Percentiles rank a stretch among this genome's conserved stretches.
These are phyloP conservation scores for Phaffomyces opuntiae DNA, from an alignment of 805 yeast species.

Conservation along the genomic window DNA sequence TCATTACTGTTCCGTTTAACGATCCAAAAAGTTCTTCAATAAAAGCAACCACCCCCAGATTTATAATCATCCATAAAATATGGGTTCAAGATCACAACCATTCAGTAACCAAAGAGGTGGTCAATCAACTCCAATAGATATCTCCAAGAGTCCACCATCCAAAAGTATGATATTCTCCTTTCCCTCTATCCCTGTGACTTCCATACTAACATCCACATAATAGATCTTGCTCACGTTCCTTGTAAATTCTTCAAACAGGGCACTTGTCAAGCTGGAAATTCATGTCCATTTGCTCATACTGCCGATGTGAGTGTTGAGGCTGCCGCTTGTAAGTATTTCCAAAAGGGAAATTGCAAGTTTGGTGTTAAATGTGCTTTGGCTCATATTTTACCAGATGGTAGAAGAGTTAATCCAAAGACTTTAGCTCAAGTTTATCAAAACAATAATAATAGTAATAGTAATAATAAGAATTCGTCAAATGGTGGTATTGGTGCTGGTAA, in stretches of 20 bases:
- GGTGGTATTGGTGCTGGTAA: no score
- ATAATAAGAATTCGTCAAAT: no score
- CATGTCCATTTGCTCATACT: conserved; percentile 89
- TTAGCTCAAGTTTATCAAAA: conserved; percentile 26
- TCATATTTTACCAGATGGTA: conserved; percentile 83
- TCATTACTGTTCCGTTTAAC: no score
- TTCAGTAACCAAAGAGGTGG: not conserved
- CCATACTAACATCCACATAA: conserved; percentile 3
- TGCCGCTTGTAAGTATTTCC: conserved; percentile 85
- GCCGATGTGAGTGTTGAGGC: conserved; percentile 40
- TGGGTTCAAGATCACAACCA: conserved; percentile 3
- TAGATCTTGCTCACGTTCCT: conserved; percentile 87
- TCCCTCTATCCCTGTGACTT: not conserved
- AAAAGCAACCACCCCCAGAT: not conserved
- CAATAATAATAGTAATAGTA: not conserved
- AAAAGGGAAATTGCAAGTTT: conserved; percentile 94
- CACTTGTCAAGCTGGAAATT: conserved; percentile 86
- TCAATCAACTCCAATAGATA: conserved; percentile 11
- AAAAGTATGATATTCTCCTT: conserved; percentile 16
- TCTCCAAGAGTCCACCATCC: conserved; percentile 20
- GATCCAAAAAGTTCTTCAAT: no score
- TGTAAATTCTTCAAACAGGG: conserved; percentile 93
- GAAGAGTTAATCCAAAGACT: conserved; percentile 56
- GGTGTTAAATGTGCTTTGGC: conserved; percentile 93
- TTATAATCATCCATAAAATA: no score